Conservation (phyloP, 306 rosid genomes). For the Carpinus viminea region DNA sequence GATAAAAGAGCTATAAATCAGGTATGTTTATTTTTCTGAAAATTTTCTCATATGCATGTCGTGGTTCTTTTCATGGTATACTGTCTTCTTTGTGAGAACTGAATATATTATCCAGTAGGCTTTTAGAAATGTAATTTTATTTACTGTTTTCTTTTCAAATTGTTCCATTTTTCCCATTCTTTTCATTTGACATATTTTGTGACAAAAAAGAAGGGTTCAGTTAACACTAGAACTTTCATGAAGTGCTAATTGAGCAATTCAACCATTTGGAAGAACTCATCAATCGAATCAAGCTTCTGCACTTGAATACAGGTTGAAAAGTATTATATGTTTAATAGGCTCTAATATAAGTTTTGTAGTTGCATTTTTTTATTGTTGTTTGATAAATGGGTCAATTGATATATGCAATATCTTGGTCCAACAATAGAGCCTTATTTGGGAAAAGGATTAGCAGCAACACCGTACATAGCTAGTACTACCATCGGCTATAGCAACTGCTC, state of each 20-base stretch:
- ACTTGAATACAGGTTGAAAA: conserved; percentile 81
- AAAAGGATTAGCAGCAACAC: no score
- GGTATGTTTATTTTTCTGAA: conserved; percentile 44
- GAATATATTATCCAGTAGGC: conserved; percentile 6
- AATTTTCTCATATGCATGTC: background rate
- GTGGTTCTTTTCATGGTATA: conserved; percentile 16
- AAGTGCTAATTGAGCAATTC: conserved; percentile 99
- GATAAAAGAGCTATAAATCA: conserved; percentile 92
- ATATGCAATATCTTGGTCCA: no score
- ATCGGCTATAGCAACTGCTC: no score
- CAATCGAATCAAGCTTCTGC: conserved; percentile 99
- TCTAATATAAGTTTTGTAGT: background rate
- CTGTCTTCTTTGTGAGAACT: conserved; percentile 18
- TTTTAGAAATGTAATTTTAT: conserved; percentile 15
- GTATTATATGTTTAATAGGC: conserved; percentile 11
- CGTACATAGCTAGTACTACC: no score
- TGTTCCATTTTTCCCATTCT: conserved; percentile 20
- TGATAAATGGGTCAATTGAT: background rate
- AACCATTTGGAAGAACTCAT: conserved; percentile 99
- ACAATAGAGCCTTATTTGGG: no score
- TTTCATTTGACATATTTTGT: conserved; percentile 24
- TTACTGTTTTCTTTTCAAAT: conserved; percentile 14
- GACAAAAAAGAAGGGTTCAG: conserved; percentile 94
- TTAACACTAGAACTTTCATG: conserved; percentile 96
- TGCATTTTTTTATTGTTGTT: background rate